A percentile compares a stretch with the other conserved stretches of the same genome.
Evolutionary conservation across 23 red algal genomes (phyloP).

Genomic region (Agarophyton chilense): DNA sequence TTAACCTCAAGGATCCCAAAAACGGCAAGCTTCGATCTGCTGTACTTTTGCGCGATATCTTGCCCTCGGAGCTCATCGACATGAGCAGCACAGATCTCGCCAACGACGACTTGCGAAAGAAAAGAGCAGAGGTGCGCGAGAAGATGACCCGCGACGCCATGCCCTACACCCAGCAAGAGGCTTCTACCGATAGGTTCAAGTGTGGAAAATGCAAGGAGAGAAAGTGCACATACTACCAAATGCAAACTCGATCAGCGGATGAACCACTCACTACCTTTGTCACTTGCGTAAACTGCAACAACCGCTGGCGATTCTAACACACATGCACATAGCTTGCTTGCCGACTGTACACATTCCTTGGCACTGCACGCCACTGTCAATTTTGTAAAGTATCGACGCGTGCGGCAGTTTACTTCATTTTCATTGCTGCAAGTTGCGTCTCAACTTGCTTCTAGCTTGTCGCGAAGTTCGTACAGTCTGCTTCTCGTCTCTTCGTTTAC

Average conservation of each 20-base stretch:
- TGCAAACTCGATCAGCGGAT: slow-evolving; percentile 99
- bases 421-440: neutral
- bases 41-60: slow-evolving; percentile 68
- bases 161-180: slow-evolving; percentile 59
- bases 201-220: slow-evolving; percentile 97
- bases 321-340: neutral
- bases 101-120: slow-evolving; percentile 80
- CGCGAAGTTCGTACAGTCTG: slow-evolving; percentile 63
- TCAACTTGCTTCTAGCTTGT: slow-evolving; percentile 23
- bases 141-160: slow-evolving; percentile 83
- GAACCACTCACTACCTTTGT: slow-evolving; percentile 99
- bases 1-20: slow-evolving; percentile 89
- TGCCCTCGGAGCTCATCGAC: slow-evolving; percentile 65
- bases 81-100: slow-evolving; percentile 87
- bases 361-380: neutral
- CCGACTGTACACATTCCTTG: neutral
- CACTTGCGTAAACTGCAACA: slow-evolving; percentile 90
- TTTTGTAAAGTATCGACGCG: neutral
- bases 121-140: slow-evolving; percentile 61
- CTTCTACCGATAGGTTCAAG: slow-evolving; percentile 90
- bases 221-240: slow-evolving; percentile 95
- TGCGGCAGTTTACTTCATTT: neutral
- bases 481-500: slow-evolving; percentile 57
- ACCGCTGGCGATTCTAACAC: slow-evolving; percentile 90
- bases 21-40: slow-evolving; percentile 75